These are phyloP conservation scores for Termitomyces sp. DNA, from an alignment of 768 basidiomycete species.

Conservation along the genomic window DNA sequence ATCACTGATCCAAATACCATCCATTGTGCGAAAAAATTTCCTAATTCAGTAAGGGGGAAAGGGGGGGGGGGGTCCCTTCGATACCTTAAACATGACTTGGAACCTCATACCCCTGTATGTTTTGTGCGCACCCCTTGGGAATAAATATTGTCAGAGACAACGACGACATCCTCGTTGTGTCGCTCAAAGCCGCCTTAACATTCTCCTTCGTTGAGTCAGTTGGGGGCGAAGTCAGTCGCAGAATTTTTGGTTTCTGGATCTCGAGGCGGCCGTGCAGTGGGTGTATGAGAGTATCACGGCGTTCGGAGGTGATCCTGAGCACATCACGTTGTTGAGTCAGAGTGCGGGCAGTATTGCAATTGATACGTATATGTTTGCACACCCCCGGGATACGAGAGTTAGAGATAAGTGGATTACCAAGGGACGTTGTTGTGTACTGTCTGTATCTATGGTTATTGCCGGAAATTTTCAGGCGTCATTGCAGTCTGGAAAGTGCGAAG, in stretches of 20 bases:
- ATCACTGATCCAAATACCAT: too few relatives aligned
- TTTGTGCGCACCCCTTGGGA: too few relatives aligned
- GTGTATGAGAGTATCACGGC: constrained; percentile 39
- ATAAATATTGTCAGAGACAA: constrained; percentile 28
- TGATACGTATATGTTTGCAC: constrained; percentile 23
- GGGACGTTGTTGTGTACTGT: too few relatives aligned
- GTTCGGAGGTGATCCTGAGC: constrained; percentile 37
- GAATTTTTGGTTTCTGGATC: constrained; percentile 35
- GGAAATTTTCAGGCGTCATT: constrained; percentile 19
- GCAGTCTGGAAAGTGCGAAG: background rate
- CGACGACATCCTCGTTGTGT: constrained; percentile 25
- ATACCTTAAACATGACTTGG: too few relatives aligned
- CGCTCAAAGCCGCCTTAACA: constrained; percentile 25
- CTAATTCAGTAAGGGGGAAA: too few relatives aligned
- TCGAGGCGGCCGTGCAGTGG: constrained; percentile 39
- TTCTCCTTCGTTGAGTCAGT: constrained; percentile 34
- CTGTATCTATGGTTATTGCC: background rate
- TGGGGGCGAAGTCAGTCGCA: constrained; percentile 23
- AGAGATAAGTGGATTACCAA: background rate
- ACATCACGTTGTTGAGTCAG: constrained; percentile 32
- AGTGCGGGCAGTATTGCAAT: constrained; percentile 29
- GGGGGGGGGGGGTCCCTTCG: too few relatives aligned
- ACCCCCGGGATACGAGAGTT: constrained; percentile 21
- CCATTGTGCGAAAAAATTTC: too few relatives aligned
- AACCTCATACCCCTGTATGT: too few relatives aligned